Conservation (phyloP, 2,329 filamentous ascomycete genomes). For the Penicillium sp. region DNA sequence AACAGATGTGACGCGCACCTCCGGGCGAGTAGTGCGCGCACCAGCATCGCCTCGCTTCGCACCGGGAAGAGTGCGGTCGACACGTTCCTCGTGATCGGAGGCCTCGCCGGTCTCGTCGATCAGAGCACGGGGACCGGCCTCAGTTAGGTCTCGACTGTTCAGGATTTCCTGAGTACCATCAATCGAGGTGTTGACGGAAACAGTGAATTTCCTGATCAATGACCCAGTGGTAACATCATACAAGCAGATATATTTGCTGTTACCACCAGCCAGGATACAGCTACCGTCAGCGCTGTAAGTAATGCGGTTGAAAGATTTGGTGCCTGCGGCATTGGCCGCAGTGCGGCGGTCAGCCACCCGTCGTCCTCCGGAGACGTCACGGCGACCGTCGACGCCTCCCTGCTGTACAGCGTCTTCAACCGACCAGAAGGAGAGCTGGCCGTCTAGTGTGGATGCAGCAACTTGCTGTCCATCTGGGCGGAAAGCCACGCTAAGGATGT, state of each 20-base stretch:
- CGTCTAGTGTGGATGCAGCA: constrained; percentile 88
- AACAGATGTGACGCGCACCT: constrained; percentile 81
- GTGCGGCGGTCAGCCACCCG: constrained; percentile 85
- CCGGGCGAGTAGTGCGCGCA: constrained; percentile 71
- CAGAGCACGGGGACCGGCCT: constrained; percentile 81
- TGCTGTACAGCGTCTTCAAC: constrained; percentile 85
- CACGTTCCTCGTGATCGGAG: constrained; percentile 82
- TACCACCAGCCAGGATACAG: constrained; percentile 86
- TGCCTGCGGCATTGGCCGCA: constrained; percentile 85
- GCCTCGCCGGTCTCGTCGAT: constrained; percentile 86
- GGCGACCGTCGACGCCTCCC: constrained; percentile 80
- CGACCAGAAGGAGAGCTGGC: constrained; percentile 93
- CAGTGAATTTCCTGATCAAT: constrained; percentile 90
- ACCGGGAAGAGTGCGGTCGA: constrained; percentile 78
- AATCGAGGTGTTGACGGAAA: constrained; percentile 91
- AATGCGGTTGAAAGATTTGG: constrained; percentile 86
- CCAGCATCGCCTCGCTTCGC: constrained; percentile 86
- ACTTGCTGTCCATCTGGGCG: constrained; percentile 89
- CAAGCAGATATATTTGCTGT: constrained; percentile 97
- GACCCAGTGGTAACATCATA: constrained; percentile 95
- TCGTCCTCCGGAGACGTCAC: constrained; percentile 90
- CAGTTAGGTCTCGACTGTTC: constrained; percentile 87
- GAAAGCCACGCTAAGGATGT: constrained; percentile 83
- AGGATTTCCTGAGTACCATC: constrained; percentile 96
- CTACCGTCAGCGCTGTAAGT: constrained; percentile 90